phyloP scores from a whole-genome alignment of 2,329 filamentous ascomycete species.

The Neoscytalidium dimidiatum region DNA sequence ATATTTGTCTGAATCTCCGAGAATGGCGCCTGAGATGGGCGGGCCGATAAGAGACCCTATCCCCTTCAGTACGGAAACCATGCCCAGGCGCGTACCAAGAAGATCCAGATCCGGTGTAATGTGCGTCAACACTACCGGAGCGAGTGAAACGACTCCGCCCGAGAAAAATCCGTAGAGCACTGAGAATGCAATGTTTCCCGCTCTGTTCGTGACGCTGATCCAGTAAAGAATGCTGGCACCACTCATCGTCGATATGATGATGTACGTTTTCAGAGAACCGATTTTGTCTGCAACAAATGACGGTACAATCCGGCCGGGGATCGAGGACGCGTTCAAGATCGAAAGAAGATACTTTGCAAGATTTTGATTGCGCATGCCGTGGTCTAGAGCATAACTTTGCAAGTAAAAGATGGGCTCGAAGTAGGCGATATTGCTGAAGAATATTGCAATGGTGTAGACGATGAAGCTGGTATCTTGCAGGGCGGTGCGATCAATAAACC shows the following conservation, averaged over 20 bases:
- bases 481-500: background rate
- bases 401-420: constrained; percentile 54
- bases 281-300: constrained; percentile 47
- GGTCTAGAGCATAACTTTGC: constrained; percentile 58
- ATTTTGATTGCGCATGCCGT: constrained; percentile 54
- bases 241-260: background rate
- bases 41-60: constrained; percentile 58
- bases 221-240: background rate
- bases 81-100: constrained; percentile 56
- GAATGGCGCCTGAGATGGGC: constrained; percentile 59
- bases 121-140: background rate
- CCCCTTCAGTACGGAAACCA: constrained; percentile 54
- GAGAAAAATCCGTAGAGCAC: constrained; percentile 9
- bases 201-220: background rate
- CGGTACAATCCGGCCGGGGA: constrained; percentile 44
- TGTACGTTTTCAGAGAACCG: constrained; percentile 27
- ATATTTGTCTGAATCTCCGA: constrained; percentile 30
- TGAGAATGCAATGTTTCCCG: constrained; percentile 3
- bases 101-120: constrained; percentile 22
- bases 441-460: constrained; percentile 43
- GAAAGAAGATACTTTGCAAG: constrained; percentile 50
- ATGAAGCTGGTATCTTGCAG: constrained; percentile 32
- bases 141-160: constrained; percentile 1
- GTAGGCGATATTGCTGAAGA: constrained; percentile 50
- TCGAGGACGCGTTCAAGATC: constrained; percentile 43